These are phyloP conservation scores for Panicum hallii DNA, from an alignment of 202 grass and related monocot species.

Conservation along the genomic window DNA sequence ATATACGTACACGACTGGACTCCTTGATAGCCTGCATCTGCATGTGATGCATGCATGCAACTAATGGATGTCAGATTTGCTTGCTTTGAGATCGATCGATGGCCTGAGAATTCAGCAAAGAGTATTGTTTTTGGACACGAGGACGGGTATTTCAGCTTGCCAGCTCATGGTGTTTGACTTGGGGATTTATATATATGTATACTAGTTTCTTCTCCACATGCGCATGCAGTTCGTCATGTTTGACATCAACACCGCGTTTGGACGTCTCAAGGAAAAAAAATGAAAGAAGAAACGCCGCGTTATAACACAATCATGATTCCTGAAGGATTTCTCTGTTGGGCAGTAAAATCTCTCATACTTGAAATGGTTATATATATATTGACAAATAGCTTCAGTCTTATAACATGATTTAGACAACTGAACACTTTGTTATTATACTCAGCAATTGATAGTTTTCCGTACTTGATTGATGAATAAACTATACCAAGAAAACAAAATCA, in stretches of 20 bases:
- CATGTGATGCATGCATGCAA: background rate
- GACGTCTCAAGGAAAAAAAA: too few species aligned
- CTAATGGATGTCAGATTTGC: slow-evolving; percentile 40
- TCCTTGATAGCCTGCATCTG: background rate
- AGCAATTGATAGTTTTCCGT: too few species aligned
- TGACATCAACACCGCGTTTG: too few species aligned
- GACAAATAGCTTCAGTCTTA: too few species aligned
- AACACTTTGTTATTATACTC: too few species aligned
- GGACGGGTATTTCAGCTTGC: slow-evolving; percentile 19
- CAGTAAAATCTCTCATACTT: too few species aligned
- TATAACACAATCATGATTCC: too few species aligned
- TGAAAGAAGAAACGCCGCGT: too few species aligned
- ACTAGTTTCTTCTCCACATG: background rate
- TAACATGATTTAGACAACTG: too few species aligned
- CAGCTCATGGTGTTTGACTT: slow-evolving; percentile 44
- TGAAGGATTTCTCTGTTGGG: too few species aligned
- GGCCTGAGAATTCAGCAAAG: background rate
- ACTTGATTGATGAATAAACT: background rate
- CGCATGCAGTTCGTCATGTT: background rate
- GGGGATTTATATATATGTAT: background rate
- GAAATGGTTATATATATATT: too few species aligned
- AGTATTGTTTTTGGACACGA: background rate
- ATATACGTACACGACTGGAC: background rate
- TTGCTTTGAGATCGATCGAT: slow-evolving; percentile 47
- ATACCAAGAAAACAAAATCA: background rate